Evolutionary conservation across 2,329 filamentous ascomycete species (phyloP), one percentile per base, ranked within the genome.

Genomic region (Basipetospora sp.): DNA sequence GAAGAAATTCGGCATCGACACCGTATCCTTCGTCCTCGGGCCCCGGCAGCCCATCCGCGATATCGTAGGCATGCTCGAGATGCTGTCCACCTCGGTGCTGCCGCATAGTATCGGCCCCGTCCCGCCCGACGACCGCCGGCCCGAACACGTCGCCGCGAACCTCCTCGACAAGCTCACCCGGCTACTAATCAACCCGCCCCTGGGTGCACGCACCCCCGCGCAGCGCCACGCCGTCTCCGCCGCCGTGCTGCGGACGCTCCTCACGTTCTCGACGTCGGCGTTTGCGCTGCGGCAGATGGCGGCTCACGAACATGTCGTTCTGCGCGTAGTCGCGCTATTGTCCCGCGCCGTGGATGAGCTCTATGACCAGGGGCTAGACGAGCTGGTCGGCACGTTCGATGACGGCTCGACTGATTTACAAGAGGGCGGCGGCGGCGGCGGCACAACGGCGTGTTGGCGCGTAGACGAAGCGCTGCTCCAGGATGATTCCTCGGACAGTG

Each of bases 291-390:
- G 64, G 17, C 71, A 80, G 32, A 66, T 94, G 8, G 80, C 79
- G 0, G 59, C 62, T 4, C 80, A 90, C 53, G 68, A 70, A 3
- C 71, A 69, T 29, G 75, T 76, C 10, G 72, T 93, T 13, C 84
- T 82, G 1, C 73, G 83, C 3, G 60, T 94, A 0, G 77, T 92
- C 18, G 71, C 75, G 18, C 74, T 80, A 4, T 53, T 74, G 11
- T 63, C 60, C 36, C 59, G 56, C 31, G 73, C 87, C 36, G 77
- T 90, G 41, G 80, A 85, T 44, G 74, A 80, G 45, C 59, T 94
- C 15, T 81, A 86, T 50, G 69, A 80, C 42, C 55, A 71, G 10
- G 56, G n/a, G n/a, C n/a, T n/a, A n/a, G n/a, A n/a, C n/a, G n/a
- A n/a, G n/a, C n/a, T n/a, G n/a, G n/a, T n/a, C n/a, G n/a, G n/a